Conservation (phyloP, 805 yeast species). For the Saccharomyces jurei region DNA sequence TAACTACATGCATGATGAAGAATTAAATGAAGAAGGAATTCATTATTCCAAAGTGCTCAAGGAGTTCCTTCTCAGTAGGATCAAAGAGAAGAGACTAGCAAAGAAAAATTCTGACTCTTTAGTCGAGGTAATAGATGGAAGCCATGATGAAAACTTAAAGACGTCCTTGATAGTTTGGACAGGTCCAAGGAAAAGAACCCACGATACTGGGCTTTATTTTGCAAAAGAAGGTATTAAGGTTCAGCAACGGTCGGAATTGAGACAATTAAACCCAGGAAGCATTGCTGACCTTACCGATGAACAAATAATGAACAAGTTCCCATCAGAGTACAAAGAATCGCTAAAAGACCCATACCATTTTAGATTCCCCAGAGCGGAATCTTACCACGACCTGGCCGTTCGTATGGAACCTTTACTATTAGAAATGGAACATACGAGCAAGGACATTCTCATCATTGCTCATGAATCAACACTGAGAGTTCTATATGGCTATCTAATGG, state of each 20-base stretch:
- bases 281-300: conserved; percentile 60
- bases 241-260: conserved; percentile 71
- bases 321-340: conserved; percentile 62
- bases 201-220: conserved; percentile 69
- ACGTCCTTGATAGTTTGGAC: conserved; percentile 65
- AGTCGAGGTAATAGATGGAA: background rate
- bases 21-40: conserved; percentile 65
- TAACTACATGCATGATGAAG: conserved; percentile 70
- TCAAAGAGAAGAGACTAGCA: conserved; percentile 6
- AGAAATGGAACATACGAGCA: conserved; percentile 88
- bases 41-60: conserved; percentile 60
- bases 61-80: conserved; percentile 39
- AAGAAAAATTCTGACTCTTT: background rate
- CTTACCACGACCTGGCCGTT: conserved; percentile 92
- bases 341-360: conserved; percentile 82
- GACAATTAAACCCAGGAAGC: conserved; percentile 84
- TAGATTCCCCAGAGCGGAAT: conserved; percentile 85
- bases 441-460: conserved; percentile 82
- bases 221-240: conserved; percentile 54
- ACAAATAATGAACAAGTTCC: conserved; percentile 52
- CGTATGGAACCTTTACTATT: conserved; percentile 86
- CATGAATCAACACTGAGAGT: conserved; percentile 87
- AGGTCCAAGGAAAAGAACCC: conserved; percentile 77
- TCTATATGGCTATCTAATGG: conserved; percentile 90
- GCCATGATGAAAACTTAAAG: background rate